These are phyloP conservation scores for Clavispora carvajalis DNA, from an alignment of 805 yeast genomes.

Conservation along the genomic window DNA sequence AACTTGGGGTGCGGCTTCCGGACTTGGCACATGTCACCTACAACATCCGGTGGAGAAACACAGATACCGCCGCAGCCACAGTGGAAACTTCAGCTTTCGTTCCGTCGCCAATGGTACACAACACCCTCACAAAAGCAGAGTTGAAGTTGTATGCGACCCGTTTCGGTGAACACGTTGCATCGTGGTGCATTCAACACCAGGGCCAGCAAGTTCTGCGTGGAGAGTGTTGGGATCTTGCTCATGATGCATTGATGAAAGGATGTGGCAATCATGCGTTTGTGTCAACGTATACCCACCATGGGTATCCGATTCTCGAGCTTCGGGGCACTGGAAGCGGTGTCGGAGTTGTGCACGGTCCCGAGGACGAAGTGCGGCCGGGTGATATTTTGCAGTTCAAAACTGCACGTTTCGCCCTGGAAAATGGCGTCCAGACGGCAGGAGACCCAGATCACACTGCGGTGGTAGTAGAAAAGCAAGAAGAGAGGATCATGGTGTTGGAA, in stretches of 20 bases:
- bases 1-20: constrained; percentile 31
- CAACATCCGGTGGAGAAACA: constrained; percentile 37
- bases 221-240: constrained; percentile 60
- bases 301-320: constrained; percentile 34
- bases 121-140: constrained; percentile 25
- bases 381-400: constrained; percentile 48
- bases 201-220: constrained; percentile 51
- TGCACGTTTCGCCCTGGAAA: constrained; percentile 35
- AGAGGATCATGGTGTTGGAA: constrained; percentile 36
- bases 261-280: constrained; percentile 57
- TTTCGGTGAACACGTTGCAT: constrained; percentile 50
- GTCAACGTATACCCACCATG: constrained; percentile 43
- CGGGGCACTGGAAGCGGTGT: constrained; percentile 16
- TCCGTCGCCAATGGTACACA: constrained; percentile 39
- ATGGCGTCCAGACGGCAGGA: constrained; percentile 36
- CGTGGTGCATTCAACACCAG: constrained; percentile 46
- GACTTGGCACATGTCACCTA: constrained; percentile 38
- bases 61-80: constrained; percentile 16
- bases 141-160: constrained; percentile 29
- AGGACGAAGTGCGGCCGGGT: constrained; percentile 47
- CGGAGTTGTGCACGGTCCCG: constrained; percentile 11
- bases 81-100: constrained; percentile 25
- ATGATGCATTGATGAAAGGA: constrained; percentile 46
- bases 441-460: constrained; percentile 50
- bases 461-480: constrained; percentile 25